Evolutionary conservation across 805 yeast genomes (phyloP), one percentile per base, ranked within the genome.

Genomic region (Yamadazyma laniorum): DNA sequence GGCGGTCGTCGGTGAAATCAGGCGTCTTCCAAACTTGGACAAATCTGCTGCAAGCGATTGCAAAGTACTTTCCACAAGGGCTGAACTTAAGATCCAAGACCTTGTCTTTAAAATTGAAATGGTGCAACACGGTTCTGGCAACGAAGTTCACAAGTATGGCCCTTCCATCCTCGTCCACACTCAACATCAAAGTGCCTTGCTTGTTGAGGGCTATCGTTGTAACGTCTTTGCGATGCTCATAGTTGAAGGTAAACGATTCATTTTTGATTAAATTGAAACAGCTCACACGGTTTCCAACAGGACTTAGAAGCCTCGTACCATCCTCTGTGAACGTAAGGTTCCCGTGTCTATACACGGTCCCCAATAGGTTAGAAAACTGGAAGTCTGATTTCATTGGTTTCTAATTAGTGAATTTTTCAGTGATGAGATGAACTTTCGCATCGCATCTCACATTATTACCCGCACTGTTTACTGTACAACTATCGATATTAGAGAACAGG

Each of bases 1-100:
- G 96, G 44, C 95, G 74, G 53, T 88, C 96, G 51, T 86, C 93
- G 6, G 79, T 65, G 17, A 71, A 67, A 32, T 77, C 80, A 0
- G 97, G 97, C 1, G 97, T 87, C 53, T 79, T 82, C 99, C 99
- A 93, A 6, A 93, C 82, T 59, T 93, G 97, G 13, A 91, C 67
- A 37, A 85, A 83, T 48, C 95, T 68, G 5, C 87, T 88, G 25
- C 80, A 70, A 3, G 95, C 95, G 18, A 88, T 74, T 5, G 97
- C 97, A 64, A 93, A 90, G 51, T 78, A 77, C 31, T 72, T 72
- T 2, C 98, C 97, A 61, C 88, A 89, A 2, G 96, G 93, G 36
- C 95, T 80, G 61, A 93, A 93, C 52, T 82, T 77, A 18, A 91
- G 59, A 48, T 83, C 91, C 18, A 65, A 58, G 23, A 91, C 95